Percentiles rank a stretch among this genome's conserved stretches.
Evolutionary conservation across 2,329 filamentous ascomycete species (phyloP).

Genomic region (Pseudopithomyces chartarum): DNA sequence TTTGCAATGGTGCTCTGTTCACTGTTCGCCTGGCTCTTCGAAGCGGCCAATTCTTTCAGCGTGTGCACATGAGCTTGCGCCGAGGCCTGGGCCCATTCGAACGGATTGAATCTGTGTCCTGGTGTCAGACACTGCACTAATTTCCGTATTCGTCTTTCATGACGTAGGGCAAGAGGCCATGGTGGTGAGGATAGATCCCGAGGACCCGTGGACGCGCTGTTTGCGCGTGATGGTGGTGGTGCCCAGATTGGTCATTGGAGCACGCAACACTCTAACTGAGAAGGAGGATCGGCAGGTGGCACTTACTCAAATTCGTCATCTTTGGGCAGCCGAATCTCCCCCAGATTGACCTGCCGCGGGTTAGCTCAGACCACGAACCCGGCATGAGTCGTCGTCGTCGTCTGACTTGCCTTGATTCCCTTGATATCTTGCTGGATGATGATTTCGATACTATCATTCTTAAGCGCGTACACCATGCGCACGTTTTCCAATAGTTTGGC

Average conservation of each 20-base stretch:
- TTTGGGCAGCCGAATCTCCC: constrained; percentile 63
- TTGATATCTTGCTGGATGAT: constrained; percentile 65
- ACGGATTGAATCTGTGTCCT: constrained; percentile 58
- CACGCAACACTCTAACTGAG: neutral
- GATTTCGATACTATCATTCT: constrained; percentile 60
- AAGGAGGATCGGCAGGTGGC: neutral
- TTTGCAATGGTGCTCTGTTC: constrained; percentile 63
- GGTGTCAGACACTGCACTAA: neutral
- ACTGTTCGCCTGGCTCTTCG: constrained; percentile 50
- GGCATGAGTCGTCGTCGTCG: neutral
- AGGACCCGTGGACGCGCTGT: neutral
- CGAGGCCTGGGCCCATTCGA: constrained; percentile 71
- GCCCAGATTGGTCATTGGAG: neutral
- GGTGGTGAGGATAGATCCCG: neutral
- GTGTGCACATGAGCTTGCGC: constrained; percentile 56
- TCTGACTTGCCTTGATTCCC: constrained; percentile 67
- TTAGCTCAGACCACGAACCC: constrained; percentile 20
- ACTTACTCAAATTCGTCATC: constrained; percentile 58
- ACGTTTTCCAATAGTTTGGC: constrained; percentile 58
- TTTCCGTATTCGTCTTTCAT: neutral
- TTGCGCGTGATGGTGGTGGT: neutral
- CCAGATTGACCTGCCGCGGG: constrained; percentile 60
- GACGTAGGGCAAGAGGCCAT: neutral
- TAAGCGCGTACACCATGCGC: constrained; percentile 63
- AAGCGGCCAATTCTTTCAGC: constrained; percentile 50